Evolutionary conservation across 2,329 filamentous ascomycete species (phyloP).

Genomic region (Neofusicoccum laricinum): DNA sequence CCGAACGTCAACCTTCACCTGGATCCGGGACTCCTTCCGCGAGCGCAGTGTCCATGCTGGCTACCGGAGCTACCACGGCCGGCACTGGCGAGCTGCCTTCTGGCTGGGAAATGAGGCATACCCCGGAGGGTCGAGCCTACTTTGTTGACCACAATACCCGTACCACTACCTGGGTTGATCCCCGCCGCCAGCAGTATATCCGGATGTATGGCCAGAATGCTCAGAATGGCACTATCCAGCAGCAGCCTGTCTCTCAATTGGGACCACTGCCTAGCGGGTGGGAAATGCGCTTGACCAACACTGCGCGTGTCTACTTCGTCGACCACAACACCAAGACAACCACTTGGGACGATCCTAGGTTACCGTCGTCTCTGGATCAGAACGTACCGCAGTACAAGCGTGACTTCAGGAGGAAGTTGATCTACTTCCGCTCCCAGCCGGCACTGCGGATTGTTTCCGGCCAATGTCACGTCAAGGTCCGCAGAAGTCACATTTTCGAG

Average conservation of each 20-base stretch:
- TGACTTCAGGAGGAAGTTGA: slow-evolving; percentile 95
- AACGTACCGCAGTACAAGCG: slow-evolving; percentile 99
- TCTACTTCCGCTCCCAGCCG: slow-evolving; percentile 98
- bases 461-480: slow-evolving; percentile 97
- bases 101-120: slow-evolving; percentile 95
- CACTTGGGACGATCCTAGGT: slow-evolving; percentile 94
- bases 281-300: slow-evolving; percentile 99
- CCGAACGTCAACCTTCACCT: slow-evolving; percentile 47
- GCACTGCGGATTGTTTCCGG: slow-evolving; percentile 92
- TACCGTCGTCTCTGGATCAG: slow-evolving; percentile 94
- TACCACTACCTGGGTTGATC: slow-evolving; percentile 98
- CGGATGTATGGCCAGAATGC: slow-evolving; percentile 95
- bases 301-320: slow-evolving; percentile 95
- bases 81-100: slow-evolving; percentile 92
- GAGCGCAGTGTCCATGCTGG: slow-evolving; percentile 79
- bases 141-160: slow-evolving; percentile 98
- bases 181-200: slow-evolving; percentile 95
- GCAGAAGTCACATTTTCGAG: slow-evolving; percentile 95
- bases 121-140: slow-evolving; percentile 90
- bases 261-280: slow-evolving; percentile 94
- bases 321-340: slow-evolving; percentile 99
- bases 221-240: slow-evolving; percentile 74
- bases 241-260: slow-evolving; percentile 95
- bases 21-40: slow-evolving; percentile 39
- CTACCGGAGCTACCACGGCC: slow-evolving; percentile 89